These are phyloP conservation scores for Craterostigma plantagineum DNA, from an alignment of 257 asterid genomes.

Conservation along the genomic window DNA sequence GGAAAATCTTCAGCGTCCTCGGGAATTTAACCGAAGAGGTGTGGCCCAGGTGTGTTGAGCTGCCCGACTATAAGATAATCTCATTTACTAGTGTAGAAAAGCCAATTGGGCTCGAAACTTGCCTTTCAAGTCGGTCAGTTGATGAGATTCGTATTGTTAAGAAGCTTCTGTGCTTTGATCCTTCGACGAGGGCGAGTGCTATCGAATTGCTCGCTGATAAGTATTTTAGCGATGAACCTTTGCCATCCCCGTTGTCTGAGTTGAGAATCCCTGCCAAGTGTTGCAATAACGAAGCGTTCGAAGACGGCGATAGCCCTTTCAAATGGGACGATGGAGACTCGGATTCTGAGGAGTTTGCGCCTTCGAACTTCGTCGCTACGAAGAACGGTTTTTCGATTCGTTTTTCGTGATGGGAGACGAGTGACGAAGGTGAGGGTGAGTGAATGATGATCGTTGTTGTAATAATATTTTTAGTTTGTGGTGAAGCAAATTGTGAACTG, in stretches of 20 bases:
- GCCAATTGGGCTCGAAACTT: constrained; percentile 48
- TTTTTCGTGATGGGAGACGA: constrained; percentile 23
- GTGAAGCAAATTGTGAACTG: too few species aligned
- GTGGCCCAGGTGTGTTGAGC: constrained; percentile 74
- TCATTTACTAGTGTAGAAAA: constrained; percentile 59
- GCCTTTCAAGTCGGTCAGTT: constrained; percentile 34
- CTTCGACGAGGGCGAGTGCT: constrained; percentile 58
- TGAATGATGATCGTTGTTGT: too few species aligned
- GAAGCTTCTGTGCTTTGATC: constrained; percentile 52
- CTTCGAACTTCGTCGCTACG: constrained; percentile 23
- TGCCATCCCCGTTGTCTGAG: constrained; percentile 45
- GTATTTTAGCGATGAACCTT: constrained; percentile 74
- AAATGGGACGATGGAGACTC: constrained; percentile 27
- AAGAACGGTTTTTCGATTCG: constrained; percentile 50
- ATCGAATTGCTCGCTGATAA: constrained; percentile 65
- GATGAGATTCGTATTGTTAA: constrained; percentile 47
- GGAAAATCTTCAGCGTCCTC: constrained; percentile 40
- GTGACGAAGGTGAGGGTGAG: too few species aligned
- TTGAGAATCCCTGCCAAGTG: constrained; percentile 56
- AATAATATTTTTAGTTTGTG: too few species aligned
- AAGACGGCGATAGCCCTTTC: constrained; percentile 36
- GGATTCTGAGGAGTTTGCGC: constrained; percentile 68
- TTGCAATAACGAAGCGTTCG: constrained; percentile 33
- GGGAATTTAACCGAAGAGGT: constrained; percentile 61
- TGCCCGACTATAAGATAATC: constrained; percentile 73